Conservation (phyloP, 2,329 filamentous ascomycete genomes). For the Penicillium sp. region DNA sequence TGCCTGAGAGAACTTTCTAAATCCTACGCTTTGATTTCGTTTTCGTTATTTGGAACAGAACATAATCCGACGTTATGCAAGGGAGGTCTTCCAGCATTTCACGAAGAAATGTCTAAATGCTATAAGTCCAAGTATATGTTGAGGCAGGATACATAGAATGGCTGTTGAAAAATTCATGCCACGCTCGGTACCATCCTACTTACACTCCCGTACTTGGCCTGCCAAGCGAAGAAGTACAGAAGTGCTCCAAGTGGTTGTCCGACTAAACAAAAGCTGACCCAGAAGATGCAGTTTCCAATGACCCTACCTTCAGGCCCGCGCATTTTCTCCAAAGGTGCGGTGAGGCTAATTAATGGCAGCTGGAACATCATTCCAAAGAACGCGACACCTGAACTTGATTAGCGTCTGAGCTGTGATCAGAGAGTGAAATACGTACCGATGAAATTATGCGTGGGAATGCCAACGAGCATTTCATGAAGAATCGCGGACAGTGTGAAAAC, state of each 20-base stretch:
- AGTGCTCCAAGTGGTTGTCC: slow-evolving; percentile 90
- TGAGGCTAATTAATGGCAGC: slow-evolving; percentile 80
- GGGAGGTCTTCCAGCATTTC: not conserved
- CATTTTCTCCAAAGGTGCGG: slow-evolving; percentile 75
- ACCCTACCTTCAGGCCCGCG: slow-evolving; percentile 72
- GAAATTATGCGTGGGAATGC: slow-evolving; percentile 90
- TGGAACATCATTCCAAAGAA: slow-evolving; percentile 94
- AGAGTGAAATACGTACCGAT: slow-evolving; percentile 59
- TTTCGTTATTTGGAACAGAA: not conserved
- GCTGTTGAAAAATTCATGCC: not conserved
- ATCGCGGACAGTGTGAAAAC: slow-evolving; percentile 89
- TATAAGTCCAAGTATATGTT: not conserved
- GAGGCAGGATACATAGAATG: not conserved
- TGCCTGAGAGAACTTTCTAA: not conserved
- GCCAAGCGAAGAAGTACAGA: slow-evolving; percentile 97
- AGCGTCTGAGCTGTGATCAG: not conserved
- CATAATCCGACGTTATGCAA: not conserved
- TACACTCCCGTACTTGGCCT: slow-evolving; percentile 91
- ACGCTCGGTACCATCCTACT: slow-evolving; percentile 38
- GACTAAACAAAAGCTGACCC: slow-evolving; percentile 92
- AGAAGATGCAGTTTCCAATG: slow-evolving; percentile 90
- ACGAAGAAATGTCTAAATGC: not conserved
- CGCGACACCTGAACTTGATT: slow-evolving; percentile 65
- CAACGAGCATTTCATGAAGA: slow-evolving; percentile 88
- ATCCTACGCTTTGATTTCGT: no score